Conservation (phyloP, 805 yeast species). For the Alloascoidea africana region DNA sequence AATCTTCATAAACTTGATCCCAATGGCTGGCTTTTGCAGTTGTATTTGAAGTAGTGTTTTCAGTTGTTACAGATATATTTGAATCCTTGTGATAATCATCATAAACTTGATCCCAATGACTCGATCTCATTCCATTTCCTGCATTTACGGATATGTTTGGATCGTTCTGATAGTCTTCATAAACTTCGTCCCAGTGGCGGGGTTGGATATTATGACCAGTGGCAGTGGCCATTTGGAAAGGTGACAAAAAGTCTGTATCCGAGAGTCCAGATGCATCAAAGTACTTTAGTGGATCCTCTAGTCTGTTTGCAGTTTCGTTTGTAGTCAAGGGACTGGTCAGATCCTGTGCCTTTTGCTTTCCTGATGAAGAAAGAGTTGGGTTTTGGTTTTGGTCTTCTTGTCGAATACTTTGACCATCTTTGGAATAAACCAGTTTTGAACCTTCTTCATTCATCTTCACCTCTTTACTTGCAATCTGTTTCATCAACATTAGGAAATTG, state of each 20-base stretch:
- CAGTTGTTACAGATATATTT: too few relatives aligned
- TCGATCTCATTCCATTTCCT: too few relatives aligned
- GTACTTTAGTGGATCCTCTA: slow-evolving; percentile 2
- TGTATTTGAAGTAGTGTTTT: too few relatives aligned
- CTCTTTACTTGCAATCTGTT: slow-evolving; percentile 11
- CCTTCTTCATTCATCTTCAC: slow-evolving; percentile 4
- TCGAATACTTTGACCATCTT: slow-evolving; percentile 1
- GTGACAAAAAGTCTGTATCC: background rate
- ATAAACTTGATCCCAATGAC: slow-evolving; percentile 3
- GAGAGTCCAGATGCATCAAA: background rate
- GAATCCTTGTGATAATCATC: slow-evolving; percentile 2
- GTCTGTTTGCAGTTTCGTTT: background rate
- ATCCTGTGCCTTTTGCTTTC: too few relatives aligned
- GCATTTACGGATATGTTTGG: too few relatives aligned
- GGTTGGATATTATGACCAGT: background rate
- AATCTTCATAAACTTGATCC: too few relatives aligned
- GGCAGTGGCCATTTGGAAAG: slow-evolving; percentile 2
- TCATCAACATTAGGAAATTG: slow-evolving; percentile 13
- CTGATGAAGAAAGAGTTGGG: too few relatives aligned
- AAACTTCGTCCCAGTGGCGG: slow-evolving; percentile 3
- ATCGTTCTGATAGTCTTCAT: slow-evolving; percentile 2
- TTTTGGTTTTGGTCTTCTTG: too few relatives aligned
- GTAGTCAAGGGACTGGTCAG: too few relatives aligned
- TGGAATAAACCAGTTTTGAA: slow-evolving; percentile 1
- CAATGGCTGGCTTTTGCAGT: too few relatives aligned